These are phyloP conservation scores for Cephaloascus fragrans DNA, from an alignment of 805 yeast genomes.

Conservation along the genomic window DNA sequence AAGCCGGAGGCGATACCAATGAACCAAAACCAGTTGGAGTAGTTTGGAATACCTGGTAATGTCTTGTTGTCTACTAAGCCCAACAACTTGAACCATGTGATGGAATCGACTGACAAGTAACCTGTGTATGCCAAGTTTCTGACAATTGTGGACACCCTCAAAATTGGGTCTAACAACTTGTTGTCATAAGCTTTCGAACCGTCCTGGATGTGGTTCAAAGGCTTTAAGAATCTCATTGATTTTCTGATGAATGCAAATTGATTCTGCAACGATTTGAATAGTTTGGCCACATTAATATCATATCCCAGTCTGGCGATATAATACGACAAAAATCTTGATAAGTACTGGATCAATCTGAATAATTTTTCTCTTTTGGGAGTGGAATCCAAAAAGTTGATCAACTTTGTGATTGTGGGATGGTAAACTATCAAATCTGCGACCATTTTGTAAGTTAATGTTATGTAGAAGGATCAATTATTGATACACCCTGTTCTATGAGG, in stretches of 20 bases:
- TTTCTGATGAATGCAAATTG: slow-evolving; percentile 70
- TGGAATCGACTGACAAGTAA: slow-evolving; percentile 53
- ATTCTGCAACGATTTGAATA: slow-evolving; percentile 46
- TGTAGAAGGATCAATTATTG: background rate
- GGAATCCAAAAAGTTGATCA: slow-evolving; percentile 55
- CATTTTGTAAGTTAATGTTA: slow-evolving; percentile 23
- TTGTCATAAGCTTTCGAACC: slow-evolving; percentile 61
- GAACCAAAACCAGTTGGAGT: slow-evolving; percentile 71
- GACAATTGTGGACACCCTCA: slow-evolving; percentile 40
- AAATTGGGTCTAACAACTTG: slow-evolving; percentile 54
- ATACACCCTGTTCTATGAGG: too few relatives aligned
- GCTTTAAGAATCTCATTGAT: slow-evolving; percentile 76
- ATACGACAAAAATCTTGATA: slow-evolving; percentile 62
- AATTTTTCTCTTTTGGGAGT: slow-evolving; percentile 74
- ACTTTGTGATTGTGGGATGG: slow-evolving; percentile 61
- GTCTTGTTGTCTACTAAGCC: slow-evolving; percentile 42
- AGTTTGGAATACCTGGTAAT: slow-evolving; percentile 40
- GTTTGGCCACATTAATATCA: slow-evolving; percentile 31
- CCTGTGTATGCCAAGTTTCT: slow-evolving; percentile 55
- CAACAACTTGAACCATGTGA: slow-evolving; percentile 51
- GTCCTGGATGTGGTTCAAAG: slow-evolving; percentile 60
- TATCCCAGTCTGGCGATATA: slow-evolving; percentile 50
- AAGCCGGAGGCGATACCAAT: slow-evolving; percentile 57
- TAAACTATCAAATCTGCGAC: slow-evolving; percentile 59
- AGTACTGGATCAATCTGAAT: slow-evolving; percentile 70